These are phyloP conservation scores for Entomortierella lignicola DNA, from an alignment of 192 early-diverging fungal species.

Conservation along the genomic window DNA sequence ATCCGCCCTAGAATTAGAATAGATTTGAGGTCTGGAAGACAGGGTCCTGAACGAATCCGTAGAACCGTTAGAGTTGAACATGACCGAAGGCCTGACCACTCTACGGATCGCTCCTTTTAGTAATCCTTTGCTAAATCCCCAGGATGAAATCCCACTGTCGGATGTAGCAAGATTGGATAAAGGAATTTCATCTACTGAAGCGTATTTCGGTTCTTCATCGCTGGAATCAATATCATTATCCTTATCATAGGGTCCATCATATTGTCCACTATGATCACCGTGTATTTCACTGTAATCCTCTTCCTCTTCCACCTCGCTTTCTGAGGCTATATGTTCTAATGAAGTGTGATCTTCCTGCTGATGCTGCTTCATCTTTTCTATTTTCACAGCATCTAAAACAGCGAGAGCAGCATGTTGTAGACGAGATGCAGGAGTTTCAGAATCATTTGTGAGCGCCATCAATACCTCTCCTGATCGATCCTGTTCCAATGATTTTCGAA, in stretches of 20 bases:
- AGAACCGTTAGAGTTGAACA: too few species aligned
- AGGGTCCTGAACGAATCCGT: background rate
- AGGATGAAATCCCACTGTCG: constrained; percentile 8
- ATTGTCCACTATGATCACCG: too few species aligned
- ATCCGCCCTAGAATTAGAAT: constrained; percentile 3
- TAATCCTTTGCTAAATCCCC: constrained; percentile 23
- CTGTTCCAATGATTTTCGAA: constrained; percentile 23
- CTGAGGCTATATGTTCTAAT: too few species aligned
- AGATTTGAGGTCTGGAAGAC: background rate
- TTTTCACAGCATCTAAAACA: background rate
- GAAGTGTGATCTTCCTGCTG: too few species aligned
- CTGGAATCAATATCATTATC: background rate
- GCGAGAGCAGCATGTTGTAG: background rate
- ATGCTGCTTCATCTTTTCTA: too few species aligned
- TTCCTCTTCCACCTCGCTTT: background rate
- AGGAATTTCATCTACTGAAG: constrained; percentile 9
- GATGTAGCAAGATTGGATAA: background rate
- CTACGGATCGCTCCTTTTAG: constrained; percentile 22
- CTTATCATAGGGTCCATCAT: background rate
- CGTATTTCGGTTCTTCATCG: background rate
- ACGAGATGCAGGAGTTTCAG: background rate
- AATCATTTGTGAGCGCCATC: background rate
- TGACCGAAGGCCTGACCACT: background rate
- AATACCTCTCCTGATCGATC: background rate
- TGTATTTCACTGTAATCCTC: too few species aligned